Base-by-base conservation (phyloP, 192 early-diverging fungal genomes). In the Backusella westeae region DNA sequence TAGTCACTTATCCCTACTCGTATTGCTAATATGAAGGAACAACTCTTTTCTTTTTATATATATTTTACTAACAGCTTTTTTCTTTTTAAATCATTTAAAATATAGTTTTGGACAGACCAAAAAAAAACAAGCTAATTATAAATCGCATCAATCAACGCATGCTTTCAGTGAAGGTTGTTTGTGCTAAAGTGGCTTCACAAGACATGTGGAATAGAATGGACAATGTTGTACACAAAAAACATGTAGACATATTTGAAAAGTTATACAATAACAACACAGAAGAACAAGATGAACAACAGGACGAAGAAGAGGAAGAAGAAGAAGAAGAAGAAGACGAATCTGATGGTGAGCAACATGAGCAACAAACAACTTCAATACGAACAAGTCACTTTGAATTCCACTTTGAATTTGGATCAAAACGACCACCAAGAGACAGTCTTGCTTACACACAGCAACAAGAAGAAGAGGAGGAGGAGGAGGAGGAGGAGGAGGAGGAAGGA, bases 201-300 rank as follows among this genome's bases (percentile, higher is more conserved):
- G 44, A 71, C 26, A 71, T 49, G 70, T 71, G 70, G 70, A 71
- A 71, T 71, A 71, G 70, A 44, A 71, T 71, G 70, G 56, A 63
- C 56, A 63, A 63, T 63, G 56, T 63, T 63, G 56, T 63, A 63
- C 56, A 63, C 56, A 63, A 49, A n/a, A 49, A 63, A 63, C 56
- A 63, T 63, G 56, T 71, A 49, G 70, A 71, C 39, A 41, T 44
- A 17, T 71, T 71, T 71, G 70, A 71, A 19, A 39, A 39, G 14
- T 26, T 63, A 63, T 63, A 63, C 26, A 29, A 23, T 29, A 56
- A 26, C 9, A 56, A 56, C n/a, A 29, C 19, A 14, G 56, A 71
- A 41, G 70, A 71, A 71, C 23, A 69, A 39, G 36, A 69, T 7
- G 23, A 63, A 29, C 56, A 63, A 32, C 23, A 63, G 23, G 23